Conservation (phyloP, 768 basidiomycete genomes). For the Lactarius hengduanensis region DNA sequence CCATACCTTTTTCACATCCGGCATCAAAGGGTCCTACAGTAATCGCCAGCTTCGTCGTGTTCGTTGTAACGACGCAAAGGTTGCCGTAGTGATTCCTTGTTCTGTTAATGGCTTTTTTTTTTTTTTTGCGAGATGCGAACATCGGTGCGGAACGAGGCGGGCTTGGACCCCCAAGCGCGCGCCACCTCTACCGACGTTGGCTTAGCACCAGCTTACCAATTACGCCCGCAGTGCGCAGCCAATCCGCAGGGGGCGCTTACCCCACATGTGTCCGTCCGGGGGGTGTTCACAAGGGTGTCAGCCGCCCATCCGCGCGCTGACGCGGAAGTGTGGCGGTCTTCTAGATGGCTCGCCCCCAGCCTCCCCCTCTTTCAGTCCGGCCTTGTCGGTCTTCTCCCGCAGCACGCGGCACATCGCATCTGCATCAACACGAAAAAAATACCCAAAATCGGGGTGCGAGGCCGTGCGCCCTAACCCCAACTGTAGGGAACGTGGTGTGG, state of each 20-base stretch:
- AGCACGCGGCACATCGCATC: constrained; percentile 8
- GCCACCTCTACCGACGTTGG: not conserved
- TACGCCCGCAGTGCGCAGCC: not conserved
- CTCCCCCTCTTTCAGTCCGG: constrained; percentile 5
- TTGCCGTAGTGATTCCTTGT: not conserved
- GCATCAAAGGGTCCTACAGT: not conserved
- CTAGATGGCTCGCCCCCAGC: not conserved
- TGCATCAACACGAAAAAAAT: not conserved
- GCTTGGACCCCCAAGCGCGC: not conserved
- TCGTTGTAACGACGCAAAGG: not conserved
- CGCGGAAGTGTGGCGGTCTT: constrained; percentile 7
- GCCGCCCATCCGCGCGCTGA: not conserved
- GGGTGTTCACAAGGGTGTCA: not conserved
- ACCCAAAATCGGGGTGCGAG: not conserved
- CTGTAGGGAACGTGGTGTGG: constrained; percentile 12
- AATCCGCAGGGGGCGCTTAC: not conserved
- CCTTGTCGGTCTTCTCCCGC: constrained; percentile 14
- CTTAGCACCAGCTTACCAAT: not conserved
- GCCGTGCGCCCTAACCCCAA: constrained; percentile 11
- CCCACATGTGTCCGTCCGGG: not conserved
- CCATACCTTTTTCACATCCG: too few relatives aligned
- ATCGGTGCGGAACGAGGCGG: not conserved
- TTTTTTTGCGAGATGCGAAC: too few relatives aligned
- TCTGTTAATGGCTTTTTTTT: not conserved
- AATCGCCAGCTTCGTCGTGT: not conserved